Conservation (phyloP, 371 early-diverging fungal species). For the Mucor irregularis region DNA sequence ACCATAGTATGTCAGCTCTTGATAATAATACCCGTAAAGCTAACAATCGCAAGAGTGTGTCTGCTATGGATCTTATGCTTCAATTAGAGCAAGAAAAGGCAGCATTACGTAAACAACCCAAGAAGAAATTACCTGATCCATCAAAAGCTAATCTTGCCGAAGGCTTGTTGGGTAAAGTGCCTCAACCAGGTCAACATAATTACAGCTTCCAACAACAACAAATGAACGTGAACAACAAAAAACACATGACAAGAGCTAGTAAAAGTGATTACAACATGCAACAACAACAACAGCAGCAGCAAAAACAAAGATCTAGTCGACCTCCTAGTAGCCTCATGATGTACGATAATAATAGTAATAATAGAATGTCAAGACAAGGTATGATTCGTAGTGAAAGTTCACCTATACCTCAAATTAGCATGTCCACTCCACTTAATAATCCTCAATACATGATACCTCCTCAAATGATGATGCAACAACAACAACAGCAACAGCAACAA, state of each 20-base stretch:
- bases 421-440: slow-evolving; percentile 18
- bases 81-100: slow-evolving; percentile 47
- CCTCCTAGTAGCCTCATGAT: slow-evolving; percentile 11
- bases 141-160: slow-evolving; percentile 37
- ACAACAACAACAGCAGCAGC: slow-evolving; percentile 9
- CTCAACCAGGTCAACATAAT: slow-evolving; percentile 31
- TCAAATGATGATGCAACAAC: slow-evolving; percentile 10
- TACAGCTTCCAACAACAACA: slow-evolving; percentile 44
- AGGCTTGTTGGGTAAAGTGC: slow-evolving; percentile 36
- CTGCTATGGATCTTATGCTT: slow-evolving; percentile 48
- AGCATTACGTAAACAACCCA: slow-evolving; percentile 19
- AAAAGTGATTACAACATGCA: slow-evolving; percentile 21
- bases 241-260: slow-evolving; percentile 27
- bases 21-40: slow-evolving; percentile 11
- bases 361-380: slow-evolving; percentile 3
- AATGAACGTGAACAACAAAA: neutral
- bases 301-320: slow-evolving; percentile 5
- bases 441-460: slow-evolving; percentile 16
- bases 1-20: neutral
- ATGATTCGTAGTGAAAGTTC: slow-evolving; percentile 15
- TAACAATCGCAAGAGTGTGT: slow-evolving; percentile 39
- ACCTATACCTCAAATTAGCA: slow-evolving; percentile 21
- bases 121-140: slow-evolving; percentile 34
- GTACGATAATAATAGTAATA: slow-evolving; percentile 1
- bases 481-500: slow-evolving; percentile 9